phyloP scores from a whole-genome alignment of 495 filamentous ascomycete genomes.

The Aspergillus diversus region DNA sequence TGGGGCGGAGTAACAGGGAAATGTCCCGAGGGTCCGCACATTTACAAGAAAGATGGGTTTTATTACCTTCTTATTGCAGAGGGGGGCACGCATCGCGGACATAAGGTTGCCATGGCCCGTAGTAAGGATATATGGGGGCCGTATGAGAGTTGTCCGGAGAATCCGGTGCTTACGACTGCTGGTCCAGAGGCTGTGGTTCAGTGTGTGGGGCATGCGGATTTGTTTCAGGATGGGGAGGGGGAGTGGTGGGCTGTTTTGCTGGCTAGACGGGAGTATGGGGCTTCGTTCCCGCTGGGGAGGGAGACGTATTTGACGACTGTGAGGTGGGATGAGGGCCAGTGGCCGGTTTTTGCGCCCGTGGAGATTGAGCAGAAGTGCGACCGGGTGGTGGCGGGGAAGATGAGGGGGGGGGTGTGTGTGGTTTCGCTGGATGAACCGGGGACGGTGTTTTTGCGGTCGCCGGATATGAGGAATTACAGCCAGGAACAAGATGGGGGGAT shows the following conservation, averaged over 20 bases:
- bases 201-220: conserved; percentile 35
- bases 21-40: conserved; percentile 7
- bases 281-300: conserved; percentile 8
- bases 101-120: conserved; percentile 3
- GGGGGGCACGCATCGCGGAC: background rate
- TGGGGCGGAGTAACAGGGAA: background rate
- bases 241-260: conserved; percentile 60
- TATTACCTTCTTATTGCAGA: conserved; percentile 12
- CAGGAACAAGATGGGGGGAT: background rate
- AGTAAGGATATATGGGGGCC: background rate
- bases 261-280: conserved; percentile 15
- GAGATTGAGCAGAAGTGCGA: background rate
- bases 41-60: conserved; percentile 8
- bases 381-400: background rate
- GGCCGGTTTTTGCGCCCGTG: background rate
- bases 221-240: conserved; percentile 45
- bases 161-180: conserved; percentile 35
- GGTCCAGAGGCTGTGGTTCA: conserved; percentile 41
- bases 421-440: background rate
- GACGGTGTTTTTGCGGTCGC: conserved; percentile 7
- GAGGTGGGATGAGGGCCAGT: conserved; percentile 8
- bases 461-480: conserved; percentile 8
- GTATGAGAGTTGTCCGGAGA: background rate
- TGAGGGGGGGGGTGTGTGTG: no score
- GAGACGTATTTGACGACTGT: conserved; percentile 16